These are phyloP conservation scores for Dichomitus squalens DNA, from an alignment of 1,284 basidiomycete species.

Conservation along the genomic window DNA sequence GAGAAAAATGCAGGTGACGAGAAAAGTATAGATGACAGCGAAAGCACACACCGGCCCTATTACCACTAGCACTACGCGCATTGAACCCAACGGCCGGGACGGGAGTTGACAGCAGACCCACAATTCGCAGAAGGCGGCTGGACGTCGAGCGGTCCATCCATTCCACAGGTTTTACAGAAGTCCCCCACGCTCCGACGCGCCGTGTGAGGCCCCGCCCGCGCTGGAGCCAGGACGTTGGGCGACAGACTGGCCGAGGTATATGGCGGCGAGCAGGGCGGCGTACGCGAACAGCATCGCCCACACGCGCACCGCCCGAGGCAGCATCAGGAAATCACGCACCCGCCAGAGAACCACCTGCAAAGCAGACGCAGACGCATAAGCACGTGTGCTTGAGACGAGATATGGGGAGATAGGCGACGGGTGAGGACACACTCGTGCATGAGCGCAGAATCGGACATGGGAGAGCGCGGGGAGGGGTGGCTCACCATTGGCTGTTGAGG, in stretches of 20 bases:
- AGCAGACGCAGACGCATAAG: slow-evolving; percentile 36
- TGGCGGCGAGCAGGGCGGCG: slow-evolving; percentile 19
- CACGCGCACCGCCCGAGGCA: slow-evolving; percentile 13
- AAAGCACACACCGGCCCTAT: not conserved
- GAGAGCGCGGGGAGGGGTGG: slow-evolving; percentile 12
- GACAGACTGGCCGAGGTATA: slow-evolving; percentile 22
- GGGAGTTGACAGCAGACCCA: not conserved
- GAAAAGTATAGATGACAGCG: too few relatives aligned
- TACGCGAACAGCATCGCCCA: slow-evolving; percentile 23
- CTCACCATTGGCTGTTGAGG: slow-evolving; percentile 69
- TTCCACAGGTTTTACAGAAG: too few relatives aligned
- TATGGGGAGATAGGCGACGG: slow-evolving; percentile 11
- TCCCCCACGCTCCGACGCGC: not conserved
- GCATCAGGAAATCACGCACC: slow-evolving; percentile 38
- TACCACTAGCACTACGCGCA: not conserved
- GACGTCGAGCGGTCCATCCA: too few relatives aligned
- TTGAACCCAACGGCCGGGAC: not conserved
- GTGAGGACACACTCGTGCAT: slow-evolving; percentile 6
- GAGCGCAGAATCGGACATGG: not conserved
- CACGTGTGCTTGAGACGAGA: slow-evolving; percentile 28
- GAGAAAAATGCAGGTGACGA: too few relatives aligned
- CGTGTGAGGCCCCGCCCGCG: not conserved
- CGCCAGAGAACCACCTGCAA: slow-evolving; percentile 51
- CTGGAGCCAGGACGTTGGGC: not conserved
- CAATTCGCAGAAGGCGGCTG: not conserved